Conservation (phyloP, 805 yeast species). For the Candida corydali region DNA sequence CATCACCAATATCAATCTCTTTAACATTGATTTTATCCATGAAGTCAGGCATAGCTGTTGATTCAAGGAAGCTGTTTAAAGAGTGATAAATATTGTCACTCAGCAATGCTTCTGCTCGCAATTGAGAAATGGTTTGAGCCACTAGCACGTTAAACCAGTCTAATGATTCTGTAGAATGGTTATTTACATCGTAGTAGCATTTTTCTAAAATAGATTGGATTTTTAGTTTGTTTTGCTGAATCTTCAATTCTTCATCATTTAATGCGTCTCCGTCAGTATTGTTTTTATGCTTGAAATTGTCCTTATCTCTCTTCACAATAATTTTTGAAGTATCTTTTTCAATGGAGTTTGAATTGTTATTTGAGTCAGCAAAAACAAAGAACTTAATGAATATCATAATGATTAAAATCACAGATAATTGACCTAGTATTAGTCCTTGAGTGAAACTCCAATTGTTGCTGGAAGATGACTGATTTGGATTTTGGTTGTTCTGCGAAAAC, state of each 20-base stretch:
- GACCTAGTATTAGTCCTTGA: conserved; percentile 72
- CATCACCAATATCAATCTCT: conserved; percentile 90
- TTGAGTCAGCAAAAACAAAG: conserved; percentile 69
- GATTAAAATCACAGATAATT: conserved; percentile 62
- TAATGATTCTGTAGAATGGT: conserved; percentile 83
- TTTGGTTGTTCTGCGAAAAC: conserved; percentile 13
- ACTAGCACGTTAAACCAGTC: conserved; percentile 96
- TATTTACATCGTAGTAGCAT: conserved; percentile 85
- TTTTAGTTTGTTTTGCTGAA: conserved; percentile 13
- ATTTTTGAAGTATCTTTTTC: conserved; percentile 25
- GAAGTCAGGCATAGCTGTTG: conserved; percentile 71
- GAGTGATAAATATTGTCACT: conserved; percentile 83
- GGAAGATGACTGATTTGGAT: conserved; percentile 1
- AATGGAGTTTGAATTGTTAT: conserved; percentile 32
- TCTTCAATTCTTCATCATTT: conserved; percentile 13
- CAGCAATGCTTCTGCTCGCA: conserved; percentile 81
- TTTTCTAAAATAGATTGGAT: conserved; percentile 67
- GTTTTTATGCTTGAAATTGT: conserved; percentile 9
- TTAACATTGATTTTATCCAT: conserved; percentile 74
- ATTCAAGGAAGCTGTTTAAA: conserved; percentile 60
- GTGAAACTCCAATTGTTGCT: conserved; percentile 57
- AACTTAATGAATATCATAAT: conserved; percentile 65
- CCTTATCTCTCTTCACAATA: conserved; percentile 29
- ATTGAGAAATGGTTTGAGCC: conserved; percentile 85
- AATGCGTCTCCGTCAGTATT: conserved; percentile 12